Conservation (phyloP, 2,329 filamentous ascomycete species). For the Thielaviopsis ethacetica region DNA sequence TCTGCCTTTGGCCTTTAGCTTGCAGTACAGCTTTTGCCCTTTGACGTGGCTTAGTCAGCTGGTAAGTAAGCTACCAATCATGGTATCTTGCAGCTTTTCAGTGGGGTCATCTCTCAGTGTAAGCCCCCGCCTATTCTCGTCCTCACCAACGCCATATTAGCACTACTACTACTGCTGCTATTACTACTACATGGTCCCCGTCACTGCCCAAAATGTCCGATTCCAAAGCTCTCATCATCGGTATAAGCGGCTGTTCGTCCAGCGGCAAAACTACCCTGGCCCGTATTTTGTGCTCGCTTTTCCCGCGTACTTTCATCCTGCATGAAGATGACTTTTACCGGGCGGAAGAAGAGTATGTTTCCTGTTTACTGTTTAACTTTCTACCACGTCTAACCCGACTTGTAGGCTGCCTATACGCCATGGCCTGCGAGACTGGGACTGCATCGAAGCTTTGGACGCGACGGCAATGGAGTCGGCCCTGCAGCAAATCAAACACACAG, state of each 20-base stretch:
- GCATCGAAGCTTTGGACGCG: constrained; percentile 60
- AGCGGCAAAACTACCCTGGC: constrained; percentile 92
- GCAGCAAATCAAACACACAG: constrained; percentile 51
- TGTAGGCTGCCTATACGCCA: constrained; percentile 17
- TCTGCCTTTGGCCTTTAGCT: not conserved
- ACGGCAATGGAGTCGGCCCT: constrained; percentile 51
- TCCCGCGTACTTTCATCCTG: constrained; percentile 63
- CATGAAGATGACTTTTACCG: constrained; percentile 96
- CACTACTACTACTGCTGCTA: no score
- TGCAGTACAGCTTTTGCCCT: not conserved
- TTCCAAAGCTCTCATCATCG: constrained; percentile 48
- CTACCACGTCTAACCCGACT: not conserved
- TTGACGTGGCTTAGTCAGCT: not conserved
- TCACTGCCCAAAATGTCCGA: constrained; percentile 18
- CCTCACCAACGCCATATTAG: not conserved
- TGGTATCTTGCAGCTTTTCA: not conserved
- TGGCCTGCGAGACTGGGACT: constrained; percentile 80
- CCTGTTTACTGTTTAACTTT: not conserved
- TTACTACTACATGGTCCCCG: not conserved
- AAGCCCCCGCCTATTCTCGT: not conserved
- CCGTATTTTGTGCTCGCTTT: constrained; percentile 65
- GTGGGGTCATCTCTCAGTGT: not conserved
- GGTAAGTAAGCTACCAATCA: not conserved
- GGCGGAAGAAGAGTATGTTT: constrained; percentile 50
- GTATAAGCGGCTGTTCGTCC: constrained; percentile 77